Base-by-base conservation (phyloP, 345 rosid species). In the Brassica carinata region DNA sequence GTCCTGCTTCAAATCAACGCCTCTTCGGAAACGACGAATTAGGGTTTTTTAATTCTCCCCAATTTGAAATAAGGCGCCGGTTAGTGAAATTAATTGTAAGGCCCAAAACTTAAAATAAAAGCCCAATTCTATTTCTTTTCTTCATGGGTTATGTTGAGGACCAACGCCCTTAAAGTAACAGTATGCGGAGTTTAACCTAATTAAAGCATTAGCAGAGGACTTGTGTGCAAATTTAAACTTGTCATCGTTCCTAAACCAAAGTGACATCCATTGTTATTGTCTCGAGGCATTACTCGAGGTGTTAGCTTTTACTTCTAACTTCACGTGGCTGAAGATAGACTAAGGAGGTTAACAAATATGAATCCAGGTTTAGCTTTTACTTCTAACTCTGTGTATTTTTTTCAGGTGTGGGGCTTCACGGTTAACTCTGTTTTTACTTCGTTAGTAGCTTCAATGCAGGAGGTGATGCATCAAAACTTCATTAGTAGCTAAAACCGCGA, bases 291-390 rank as follows among this genome's bases (percentile, higher is more conserved):
- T n/a, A n/a, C n/a, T n/a, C n/a, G n/a, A n/a, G n/a, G n/a, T n/a
- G n/a, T n/a, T n/a, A n/a, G n/a, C n/a, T n/a, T n/a, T n/a, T n/a
- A n/a, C n/a, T n/a, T n/a, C n/a, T n/a, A n/a, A n/a, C n/a, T n/a
- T 81, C 94, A 91, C 9, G 38, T 87, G 64, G 97, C 97, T 73
- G 98, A 92, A 85, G 97, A 92, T 87, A 89, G 90, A 78, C 84
- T 94, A 73, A 90, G 90, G 26, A 65, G 84, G 72, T 76, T 94
- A 10, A 84, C 90, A 15, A 83, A 85, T 79, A 82, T 79, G 77
- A 23, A 85, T 67, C 88, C 89, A 68, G 90, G 94, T 86, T 63
- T 75, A 64, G 8, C n/a, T 29, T 38, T 38, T 8, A 64, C n/a
- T n/a, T n/a, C 63, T 69, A 29, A 19, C 48, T 65, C 51, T 63